phyloP scores from a whole-genome alignment of 345 rosid genomes.

The Syzygium jambos region DNA sequence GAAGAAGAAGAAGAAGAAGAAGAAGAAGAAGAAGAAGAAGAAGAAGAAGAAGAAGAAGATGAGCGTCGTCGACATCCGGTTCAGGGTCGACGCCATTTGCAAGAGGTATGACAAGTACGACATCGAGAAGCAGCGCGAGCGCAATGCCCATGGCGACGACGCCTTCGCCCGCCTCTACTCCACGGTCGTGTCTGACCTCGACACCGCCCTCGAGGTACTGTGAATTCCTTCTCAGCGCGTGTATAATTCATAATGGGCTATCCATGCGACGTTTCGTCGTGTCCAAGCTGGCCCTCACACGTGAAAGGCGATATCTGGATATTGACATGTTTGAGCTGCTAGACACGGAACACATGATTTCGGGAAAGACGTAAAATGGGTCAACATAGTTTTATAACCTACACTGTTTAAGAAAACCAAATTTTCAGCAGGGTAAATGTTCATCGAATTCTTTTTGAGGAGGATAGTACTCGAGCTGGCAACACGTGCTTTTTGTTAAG shows the following conservation, averaged over 20 bases:
- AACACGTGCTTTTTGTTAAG: not conserved
- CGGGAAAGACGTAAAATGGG: not conserved
- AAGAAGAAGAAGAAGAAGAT: not conserved
- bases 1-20: not conserved
- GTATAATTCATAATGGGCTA: not conserved
- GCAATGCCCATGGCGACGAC: slow-evolving; percentile 51
- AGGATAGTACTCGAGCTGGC: not conserved
- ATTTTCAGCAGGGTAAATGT: not conserved
- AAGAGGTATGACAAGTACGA: slow-evolving; percentile 77
- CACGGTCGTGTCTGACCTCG: slow-evolving; percentile 45
- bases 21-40: slow-evolving; percentile 1
- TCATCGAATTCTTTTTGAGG: not conserved
- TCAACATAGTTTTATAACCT: not conserved
- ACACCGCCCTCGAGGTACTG: slow-evolving; percentile 31
- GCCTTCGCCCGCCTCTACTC: slow-evolving; percentile 57
- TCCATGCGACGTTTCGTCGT: not conserved
- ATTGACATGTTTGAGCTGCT: not conserved
- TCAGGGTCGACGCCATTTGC: slow-evolving; percentile 73
- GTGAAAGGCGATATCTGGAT: not conserved
- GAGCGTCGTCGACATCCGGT: slow-evolving; percentile 61
- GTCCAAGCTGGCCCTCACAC: not conserved
- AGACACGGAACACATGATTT: not conserved
- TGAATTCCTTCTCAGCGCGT: not conserved
- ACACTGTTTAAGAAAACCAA: not conserved
- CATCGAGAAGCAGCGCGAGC: slow-evolving; percentile 53